Evolutionary conservation across 805 yeast species (phyloP).

Genomic region (Ogataea salicorniae): DNA sequence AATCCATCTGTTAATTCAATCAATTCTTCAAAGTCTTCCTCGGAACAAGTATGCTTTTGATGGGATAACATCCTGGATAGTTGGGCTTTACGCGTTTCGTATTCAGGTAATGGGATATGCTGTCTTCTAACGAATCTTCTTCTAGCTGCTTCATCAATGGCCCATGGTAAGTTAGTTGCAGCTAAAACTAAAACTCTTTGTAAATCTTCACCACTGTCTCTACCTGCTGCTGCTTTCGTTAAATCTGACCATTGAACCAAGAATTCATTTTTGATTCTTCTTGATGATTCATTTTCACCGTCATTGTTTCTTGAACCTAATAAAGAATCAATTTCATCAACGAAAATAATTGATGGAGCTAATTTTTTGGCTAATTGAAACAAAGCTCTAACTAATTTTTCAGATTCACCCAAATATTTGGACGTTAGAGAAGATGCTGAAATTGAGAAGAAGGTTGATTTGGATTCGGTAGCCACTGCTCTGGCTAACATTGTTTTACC

Average conservation of each 20-base stretch:
- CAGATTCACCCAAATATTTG: slow-evolving; percentile 86
- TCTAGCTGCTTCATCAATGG: slow-evolving; percentile 94
- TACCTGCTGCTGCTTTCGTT: slow-evolving; percentile 80
- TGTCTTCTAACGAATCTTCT: slow-evolving; percentile 88
- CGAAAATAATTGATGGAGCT: slow-evolving; percentile 90
- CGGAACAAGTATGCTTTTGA: slow-evolving; percentile 67
- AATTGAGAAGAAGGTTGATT: slow-evolving; percentile 86
- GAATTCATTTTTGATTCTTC: slow-evolving; percentile 90
- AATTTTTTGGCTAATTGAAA: slow-evolving; percentile 78
- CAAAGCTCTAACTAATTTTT: slow-evolving; percentile 84
- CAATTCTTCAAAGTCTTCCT: slow-evolving; percentile 55
- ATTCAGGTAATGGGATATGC: slow-evolving; percentile 91
- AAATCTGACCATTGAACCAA: slow-evolving; percentile 92
- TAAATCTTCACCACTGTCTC: slow-evolving; percentile 45
- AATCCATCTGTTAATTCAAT: slow-evolving; percentile 57
- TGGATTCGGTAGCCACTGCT: slow-evolving; percentile 94
- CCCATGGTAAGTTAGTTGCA: slow-evolving; percentile 96
- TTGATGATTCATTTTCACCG: slow-evolving; percentile 74
- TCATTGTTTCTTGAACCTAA: slow-evolving; percentile 71
- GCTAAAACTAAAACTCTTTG: slow-evolving; percentile 85
- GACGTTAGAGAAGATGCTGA: slow-evolving; percentile 89
- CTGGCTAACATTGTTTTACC: slow-evolving; percentile 97
- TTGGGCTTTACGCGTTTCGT: slow-evolving; percentile 72
- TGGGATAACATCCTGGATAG: slow-evolving; percentile 58
- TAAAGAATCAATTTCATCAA: slow-evolving; percentile 93